Evolutionary conservation across 2,329 filamentous ascomycete species (phyloP).

Genomic region (Fusarium tupiense): DNA sequence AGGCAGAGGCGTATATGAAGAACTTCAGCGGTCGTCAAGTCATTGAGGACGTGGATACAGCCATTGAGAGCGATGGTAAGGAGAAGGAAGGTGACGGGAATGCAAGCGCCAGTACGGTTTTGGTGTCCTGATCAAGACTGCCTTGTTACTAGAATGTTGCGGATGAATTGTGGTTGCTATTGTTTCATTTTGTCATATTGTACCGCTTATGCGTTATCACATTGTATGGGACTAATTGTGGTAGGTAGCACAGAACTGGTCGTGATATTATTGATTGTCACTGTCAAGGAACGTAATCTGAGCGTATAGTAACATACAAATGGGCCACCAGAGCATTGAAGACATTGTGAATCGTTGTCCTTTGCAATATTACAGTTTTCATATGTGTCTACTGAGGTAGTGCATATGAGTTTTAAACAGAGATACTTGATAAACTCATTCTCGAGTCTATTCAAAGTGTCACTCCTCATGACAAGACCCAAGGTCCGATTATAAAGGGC

Average conservation of each 20-base stretch:
- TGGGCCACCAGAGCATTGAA: background rate
- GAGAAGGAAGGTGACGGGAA: conserved; percentile 35
- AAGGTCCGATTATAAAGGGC: conserved; percentile 4
- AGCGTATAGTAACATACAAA: background rate
- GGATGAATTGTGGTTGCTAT: background rate
- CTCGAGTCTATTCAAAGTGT: background rate
- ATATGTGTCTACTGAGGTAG: background rate
- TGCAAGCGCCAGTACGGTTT: conserved; percentile 49
- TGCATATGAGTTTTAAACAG: conserved; percentile 12
- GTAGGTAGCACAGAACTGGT: background rate
- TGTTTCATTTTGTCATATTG: background rate
- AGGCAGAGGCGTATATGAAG: conserved; percentile 53
- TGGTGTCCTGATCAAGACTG: conserved; percentile 45
- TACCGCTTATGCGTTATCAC: background rate
- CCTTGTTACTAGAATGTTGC: background rate
- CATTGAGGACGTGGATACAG: conserved; percentile 55
- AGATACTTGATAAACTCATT: background rate
- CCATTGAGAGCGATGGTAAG: conserved; percentile 44
- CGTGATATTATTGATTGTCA: conserved; percentile 2
- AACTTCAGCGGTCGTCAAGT: conserved; percentile 59
- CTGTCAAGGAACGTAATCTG: conserved; percentile 1
- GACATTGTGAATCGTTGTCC: background rate
- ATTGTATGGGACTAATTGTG: background rate
- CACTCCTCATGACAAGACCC: background rate
- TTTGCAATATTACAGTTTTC: conserved; percentile 1